A percentile compares a stretch with the other conserved stretches of the same genome.
phyloP scores from a whole-genome alignment of 305 asterid genomes.

The Solanum hybrid region DNA sequence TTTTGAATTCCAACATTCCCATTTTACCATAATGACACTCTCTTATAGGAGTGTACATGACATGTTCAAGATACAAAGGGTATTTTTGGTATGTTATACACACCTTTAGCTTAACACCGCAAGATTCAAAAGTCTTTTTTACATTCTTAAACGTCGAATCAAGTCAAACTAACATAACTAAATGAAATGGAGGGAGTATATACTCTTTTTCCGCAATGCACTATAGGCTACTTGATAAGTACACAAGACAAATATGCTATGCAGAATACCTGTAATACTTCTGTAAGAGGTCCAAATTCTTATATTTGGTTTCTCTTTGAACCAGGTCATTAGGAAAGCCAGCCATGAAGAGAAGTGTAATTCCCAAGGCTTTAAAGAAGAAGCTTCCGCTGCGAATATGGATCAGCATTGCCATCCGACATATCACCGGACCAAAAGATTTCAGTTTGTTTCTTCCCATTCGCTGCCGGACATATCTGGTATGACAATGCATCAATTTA shows the following conservation, averaged over 20 bases:
- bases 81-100: neutral
- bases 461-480: constrained; percentile 23
- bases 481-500: neutral
- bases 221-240: neutral
- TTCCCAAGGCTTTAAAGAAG: constrained; percentile 22
- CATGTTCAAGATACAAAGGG: neutral
- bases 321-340: constrained; percentile 19
- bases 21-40: neutral
- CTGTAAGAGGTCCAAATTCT: constrained; percentile 19
- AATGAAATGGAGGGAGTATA: neutral
- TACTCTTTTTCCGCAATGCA: neutral
- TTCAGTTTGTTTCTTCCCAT: constrained; percentile 28
- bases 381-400: constrained; percentile 21
- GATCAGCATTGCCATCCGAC: constrained; percentile 21
- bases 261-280: constrained; percentile 20
- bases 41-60: neutral
- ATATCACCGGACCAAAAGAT: constrained; percentile 20
- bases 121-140: neutral
- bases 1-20: neutral
- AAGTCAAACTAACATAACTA: neutral
- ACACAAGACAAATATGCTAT: neutral
- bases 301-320: constrained; percentile 22
- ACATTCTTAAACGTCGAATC: neutral
- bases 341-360: constrained; percentile 27
- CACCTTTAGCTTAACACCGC: neutral